Percentiles rank a stretch among this genome's conserved stretches.
These are phyloP conservation scores for Zygosaccharomyces bisporus DNA, from an alignment of 805 yeast genomes.

Conservation along the genomic window DNA sequence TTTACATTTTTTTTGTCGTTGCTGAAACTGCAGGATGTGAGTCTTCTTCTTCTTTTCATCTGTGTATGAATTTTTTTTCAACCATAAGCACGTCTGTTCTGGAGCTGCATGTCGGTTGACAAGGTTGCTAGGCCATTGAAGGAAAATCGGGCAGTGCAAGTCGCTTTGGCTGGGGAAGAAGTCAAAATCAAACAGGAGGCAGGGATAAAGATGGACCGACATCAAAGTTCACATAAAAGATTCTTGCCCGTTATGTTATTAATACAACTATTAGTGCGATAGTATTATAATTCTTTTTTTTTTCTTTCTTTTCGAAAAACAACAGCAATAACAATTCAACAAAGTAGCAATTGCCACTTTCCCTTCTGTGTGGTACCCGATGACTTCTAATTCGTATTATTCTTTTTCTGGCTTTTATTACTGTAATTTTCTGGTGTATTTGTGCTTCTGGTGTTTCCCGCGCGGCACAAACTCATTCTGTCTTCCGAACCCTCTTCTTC, in stretches of 20 bases:
- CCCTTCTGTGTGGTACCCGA: too few relatives aligned
- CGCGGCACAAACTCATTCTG: not conserved
- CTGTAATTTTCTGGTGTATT: not conserved
- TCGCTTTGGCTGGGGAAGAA: not conserved
- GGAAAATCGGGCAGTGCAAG: not conserved
- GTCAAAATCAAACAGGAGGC: not conserved
- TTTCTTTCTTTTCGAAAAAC: too few relatives aligned
- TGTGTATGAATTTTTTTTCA: not conserved
- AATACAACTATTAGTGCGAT: not conserved
- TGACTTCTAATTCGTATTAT: too few relatives aligned
- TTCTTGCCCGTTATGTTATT: not conserved
- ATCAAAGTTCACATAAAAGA: not conserved
- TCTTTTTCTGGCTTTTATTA: not conserved
- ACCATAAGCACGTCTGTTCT: not conserved
- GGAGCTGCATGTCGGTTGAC: not conserved
- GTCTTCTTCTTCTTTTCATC: constrained; percentile 8
- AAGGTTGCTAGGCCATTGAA: not conserved
- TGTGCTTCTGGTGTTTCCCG: not conserved
- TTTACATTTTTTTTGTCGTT: constrained; percentile 10
- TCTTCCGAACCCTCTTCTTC: constrained; percentile 25
- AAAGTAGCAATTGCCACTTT: too few relatives aligned
- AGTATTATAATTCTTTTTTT: not conserved
- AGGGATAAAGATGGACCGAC: constrained; percentile 1
- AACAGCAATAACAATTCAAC: too few relatives aligned
- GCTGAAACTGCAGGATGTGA: constrained; percentile 10